phyloP scores from a whole-genome alignment of 2,329 filamentous ascomycete species.

The Microsporum canis region DNA sequence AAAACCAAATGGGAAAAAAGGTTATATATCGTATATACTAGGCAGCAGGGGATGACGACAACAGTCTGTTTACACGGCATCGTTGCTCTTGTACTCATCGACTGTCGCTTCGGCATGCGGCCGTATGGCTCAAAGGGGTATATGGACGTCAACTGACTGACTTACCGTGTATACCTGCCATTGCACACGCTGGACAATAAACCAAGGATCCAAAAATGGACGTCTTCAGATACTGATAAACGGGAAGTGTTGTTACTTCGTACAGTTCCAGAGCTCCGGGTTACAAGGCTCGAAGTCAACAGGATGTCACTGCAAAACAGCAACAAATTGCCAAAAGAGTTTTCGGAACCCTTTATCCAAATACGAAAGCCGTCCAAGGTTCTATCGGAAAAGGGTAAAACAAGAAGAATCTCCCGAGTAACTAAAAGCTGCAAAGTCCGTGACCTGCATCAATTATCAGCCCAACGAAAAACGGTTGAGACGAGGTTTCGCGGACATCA shows the following conservation, averaged over 20 bases:
- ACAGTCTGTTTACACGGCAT: not conserved
- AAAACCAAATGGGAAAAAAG: not conserved
- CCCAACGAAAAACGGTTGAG: not conserved
- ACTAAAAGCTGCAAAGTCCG: not conserved
- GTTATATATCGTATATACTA: not conserved
- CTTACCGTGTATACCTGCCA: not conserved
- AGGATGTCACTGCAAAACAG: not conserved
- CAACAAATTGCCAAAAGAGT: not conserved
- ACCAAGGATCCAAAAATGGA: not conserved
- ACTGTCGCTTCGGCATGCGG: not conserved
- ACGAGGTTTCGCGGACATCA: not conserved
- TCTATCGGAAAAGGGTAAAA: not conserved
- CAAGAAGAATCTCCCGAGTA: not conserved
- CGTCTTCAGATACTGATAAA: not conserved
- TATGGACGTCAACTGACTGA: conserved; percentile 2
- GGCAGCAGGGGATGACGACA: not conserved
- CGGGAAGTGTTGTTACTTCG: not conserved
- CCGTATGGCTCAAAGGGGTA: not conserved
- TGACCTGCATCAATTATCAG: not conserved
- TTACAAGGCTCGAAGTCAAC: not conserved
- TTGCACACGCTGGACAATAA: not conserved
- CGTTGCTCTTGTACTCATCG: not conserved
- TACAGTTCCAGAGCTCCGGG: not conserved
- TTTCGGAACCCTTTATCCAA: not conserved
- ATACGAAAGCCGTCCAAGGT: not conserved